A percentile compares a stretch with the other conserved stretches of the same genome.
phyloP scores from a whole-genome alignment of 805 yeast genomes.

The Sugiyamaella chiloensis region DNA sequence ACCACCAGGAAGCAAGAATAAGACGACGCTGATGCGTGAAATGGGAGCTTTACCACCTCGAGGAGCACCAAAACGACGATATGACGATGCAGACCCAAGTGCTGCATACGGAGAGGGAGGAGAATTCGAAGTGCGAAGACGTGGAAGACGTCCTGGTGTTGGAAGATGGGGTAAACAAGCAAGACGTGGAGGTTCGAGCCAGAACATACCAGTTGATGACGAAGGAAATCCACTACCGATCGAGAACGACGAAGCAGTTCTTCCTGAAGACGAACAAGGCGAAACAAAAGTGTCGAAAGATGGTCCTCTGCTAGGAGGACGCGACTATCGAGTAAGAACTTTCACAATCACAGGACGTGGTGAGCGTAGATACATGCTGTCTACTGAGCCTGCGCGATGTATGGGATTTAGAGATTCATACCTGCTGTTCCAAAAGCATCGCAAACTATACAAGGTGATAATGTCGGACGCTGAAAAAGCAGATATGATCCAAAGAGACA shows the following conservation, averaged over 20 bases:
- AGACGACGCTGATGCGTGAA: conserved; percentile 23
- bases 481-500: conserved; percentile 74
- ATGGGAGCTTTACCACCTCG: conserved; percentile 11
- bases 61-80: not conserved
- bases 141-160: conserved; percentile 20
- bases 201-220: conserved; percentile 50
- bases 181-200: conserved; percentile 16
- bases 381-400: conserved; percentile 94
- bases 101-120: conserved; percentile 12
- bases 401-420: conserved; percentile 94
- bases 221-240: conserved; percentile 65
- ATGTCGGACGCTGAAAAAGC: conserved; percentile 74
- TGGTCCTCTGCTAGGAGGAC: conserved; percentile 69
- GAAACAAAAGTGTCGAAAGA: conserved; percentile 62
- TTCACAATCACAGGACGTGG: conserved; percentile 54
- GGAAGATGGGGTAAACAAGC: conserved; percentile 19
- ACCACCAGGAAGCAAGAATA: conserved; percentile 34
- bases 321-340: conserved; percentile 60
- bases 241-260: conserved; percentile 70
- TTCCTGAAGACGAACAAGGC: conserved; percentile 77
- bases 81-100: conserved; percentile 18
- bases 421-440: conserved; percentile 81
- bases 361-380: conserved; percentile 74
- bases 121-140: conserved; percentile 15
- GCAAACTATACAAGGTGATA: conserved; percentile 66